A percentile compares a stretch with the other conserved stretches of the same genome.
These are phyloP conservation scores for Amauroascus verrucosus DNA, from an alignment of 2,329 filamentous ascomycete species.

Conservation along the genomic window DNA sequence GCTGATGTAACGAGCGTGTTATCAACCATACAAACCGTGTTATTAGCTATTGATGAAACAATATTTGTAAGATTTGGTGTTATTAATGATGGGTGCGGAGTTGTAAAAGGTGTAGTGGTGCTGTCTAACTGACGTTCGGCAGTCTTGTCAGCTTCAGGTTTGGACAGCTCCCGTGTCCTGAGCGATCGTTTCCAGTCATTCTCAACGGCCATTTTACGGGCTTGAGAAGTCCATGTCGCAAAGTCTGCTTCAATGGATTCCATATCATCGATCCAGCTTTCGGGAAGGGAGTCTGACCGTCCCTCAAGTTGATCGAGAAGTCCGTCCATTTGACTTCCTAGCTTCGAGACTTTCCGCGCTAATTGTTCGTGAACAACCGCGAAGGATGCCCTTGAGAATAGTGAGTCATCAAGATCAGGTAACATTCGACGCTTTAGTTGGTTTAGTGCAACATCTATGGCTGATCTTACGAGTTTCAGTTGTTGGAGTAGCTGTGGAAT, in stretches of 20 bases:
- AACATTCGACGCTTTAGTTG: constrained; percentile 21
- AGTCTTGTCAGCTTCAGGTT: neutral
- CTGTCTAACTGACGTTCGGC: neutral
- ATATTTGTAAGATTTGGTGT: neutral
- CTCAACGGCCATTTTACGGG: constrained; percentile 62
- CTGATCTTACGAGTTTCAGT: constrained; percentile 40
- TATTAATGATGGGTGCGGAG: neutral
- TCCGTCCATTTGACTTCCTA: constrained; percentile 65
- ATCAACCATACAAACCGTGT: neutral
- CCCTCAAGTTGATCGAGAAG: constrained; percentile 85
- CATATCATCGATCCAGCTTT: constrained; percentile 77
- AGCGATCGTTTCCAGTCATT: constrained; percentile 41
- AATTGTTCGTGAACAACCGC: constrained; percentile 45
- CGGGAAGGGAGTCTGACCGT: constrained; percentile 69
- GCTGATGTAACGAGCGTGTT: neutral
- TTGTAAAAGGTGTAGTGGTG: neutral
- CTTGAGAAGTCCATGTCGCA: constrained; percentile 67
- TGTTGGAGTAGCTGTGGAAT: constrained; percentile 58
- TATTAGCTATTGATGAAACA: neutral
- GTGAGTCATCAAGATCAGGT: constrained; percentile 21
- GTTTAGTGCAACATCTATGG: constrained; percentile 28
- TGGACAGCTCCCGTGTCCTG: neutral
- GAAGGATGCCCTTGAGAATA: constrained; percentile 31
- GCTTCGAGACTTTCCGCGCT: constrained; percentile 55
- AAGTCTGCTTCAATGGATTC: constrained; percentile 70